phyloP scores from a whole-genome alignment of 1,139 yeast genomes.

The Geotrichum bryndzae region DNA sequence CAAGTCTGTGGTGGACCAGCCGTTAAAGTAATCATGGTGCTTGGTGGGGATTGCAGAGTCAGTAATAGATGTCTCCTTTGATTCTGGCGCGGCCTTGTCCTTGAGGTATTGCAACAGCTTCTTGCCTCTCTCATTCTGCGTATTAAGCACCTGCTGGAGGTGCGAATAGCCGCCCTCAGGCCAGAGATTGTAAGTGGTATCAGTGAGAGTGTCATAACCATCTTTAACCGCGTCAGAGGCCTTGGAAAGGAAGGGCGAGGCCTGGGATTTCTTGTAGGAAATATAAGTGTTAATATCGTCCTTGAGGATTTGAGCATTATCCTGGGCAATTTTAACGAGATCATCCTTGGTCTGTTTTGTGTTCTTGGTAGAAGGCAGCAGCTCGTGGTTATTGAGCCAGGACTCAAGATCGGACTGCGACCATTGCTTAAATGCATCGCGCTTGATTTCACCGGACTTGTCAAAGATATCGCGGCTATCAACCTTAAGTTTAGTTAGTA shows the following conservation, averaged over 20 bases:
- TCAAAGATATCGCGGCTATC: slow-evolving; percentile 11
- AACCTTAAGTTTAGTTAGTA: background rate
- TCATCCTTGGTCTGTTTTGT: background rate
- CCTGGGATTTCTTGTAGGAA: slow-evolving; percentile 6
- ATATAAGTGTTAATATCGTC: slow-evolving; percentile 8
- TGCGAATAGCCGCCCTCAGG: slow-evolving; percentile 4
- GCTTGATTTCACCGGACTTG: slow-evolving; percentile 7
- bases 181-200: slow-evolving; percentile 11
- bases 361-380: background rate
- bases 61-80: slow-evolving; percentile 21
- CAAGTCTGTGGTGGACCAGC: slow-evolving; percentile 33
- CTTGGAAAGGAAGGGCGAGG: slow-evolving; percentile 7
- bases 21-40: slow-evolving; percentile 46
- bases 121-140: background rate
- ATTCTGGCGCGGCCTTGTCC: slow-evolving; percentile 19
- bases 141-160: slow-evolving; percentile 6
- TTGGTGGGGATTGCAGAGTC: slow-evolving; percentile 25
- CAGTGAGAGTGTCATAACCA: background rate
- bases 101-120: background rate
- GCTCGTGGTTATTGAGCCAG: slow-evolving; percentile 12
- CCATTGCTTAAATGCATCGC: slow-evolving; percentile 12
- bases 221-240: slow-evolving; percentile 10
- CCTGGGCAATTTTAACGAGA: slow-evolving; percentile 13
- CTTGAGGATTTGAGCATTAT: slow-evolving; percentile 1
- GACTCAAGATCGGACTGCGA: slow-evolving; percentile 6